Evolutionary conservation across 2,329 filamentous ascomycete species (phyloP).

Genomic region (Monilinia fructicola): DNA sequence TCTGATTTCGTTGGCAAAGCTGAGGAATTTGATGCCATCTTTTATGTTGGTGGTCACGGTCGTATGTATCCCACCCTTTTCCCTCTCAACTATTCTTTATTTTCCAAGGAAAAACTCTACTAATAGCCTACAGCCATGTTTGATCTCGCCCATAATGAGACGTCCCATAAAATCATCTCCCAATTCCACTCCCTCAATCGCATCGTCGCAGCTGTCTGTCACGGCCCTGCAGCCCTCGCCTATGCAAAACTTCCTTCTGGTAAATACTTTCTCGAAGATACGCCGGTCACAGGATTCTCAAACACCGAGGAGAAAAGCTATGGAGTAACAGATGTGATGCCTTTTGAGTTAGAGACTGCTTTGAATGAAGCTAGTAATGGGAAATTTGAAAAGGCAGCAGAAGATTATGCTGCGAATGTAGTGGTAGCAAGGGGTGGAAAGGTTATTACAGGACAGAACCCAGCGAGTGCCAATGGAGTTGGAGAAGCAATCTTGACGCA

Average conservation of each 20-base stretch:
- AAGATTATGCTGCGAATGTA: constrained; percentile 45
- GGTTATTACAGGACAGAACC: constrained; percentile 49
- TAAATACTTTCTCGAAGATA: constrained; percentile 54
- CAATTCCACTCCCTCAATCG: constrained; percentile 63
- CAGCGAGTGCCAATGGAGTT: constrained; percentile 44
- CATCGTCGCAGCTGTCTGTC: constrained; percentile 66
- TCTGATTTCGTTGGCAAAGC: constrained; percentile 48
- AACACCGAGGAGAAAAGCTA: constrained; percentile 52
- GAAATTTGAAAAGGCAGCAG: constrained; percentile 54
- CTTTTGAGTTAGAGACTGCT: constrained; percentile 62
- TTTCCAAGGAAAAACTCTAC: background rate
- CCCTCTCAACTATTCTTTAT: too few species aligned
- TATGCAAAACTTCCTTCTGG: constrained; percentile 54
- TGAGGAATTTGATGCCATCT: constrained; percentile 54
- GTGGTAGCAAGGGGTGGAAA: constrained; percentile 39
- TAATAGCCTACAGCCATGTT: constrained; percentile 34
- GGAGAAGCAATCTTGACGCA: constrained; percentile 43
- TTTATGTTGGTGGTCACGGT: constrained; percentile 59
- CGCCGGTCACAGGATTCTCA: constrained; percentile 59
- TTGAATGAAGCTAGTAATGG: constrained; percentile 51
- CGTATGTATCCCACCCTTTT: constrained; percentile 44
- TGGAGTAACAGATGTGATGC: constrained; percentile 47
- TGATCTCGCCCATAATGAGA: constrained; percentile 51
- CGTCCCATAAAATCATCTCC: constrained; percentile 58
- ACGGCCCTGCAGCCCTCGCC: constrained; percentile 63